phyloP scores from a whole-genome alignment of 306 rosid species.

The Rubus idaeus region DNA sequence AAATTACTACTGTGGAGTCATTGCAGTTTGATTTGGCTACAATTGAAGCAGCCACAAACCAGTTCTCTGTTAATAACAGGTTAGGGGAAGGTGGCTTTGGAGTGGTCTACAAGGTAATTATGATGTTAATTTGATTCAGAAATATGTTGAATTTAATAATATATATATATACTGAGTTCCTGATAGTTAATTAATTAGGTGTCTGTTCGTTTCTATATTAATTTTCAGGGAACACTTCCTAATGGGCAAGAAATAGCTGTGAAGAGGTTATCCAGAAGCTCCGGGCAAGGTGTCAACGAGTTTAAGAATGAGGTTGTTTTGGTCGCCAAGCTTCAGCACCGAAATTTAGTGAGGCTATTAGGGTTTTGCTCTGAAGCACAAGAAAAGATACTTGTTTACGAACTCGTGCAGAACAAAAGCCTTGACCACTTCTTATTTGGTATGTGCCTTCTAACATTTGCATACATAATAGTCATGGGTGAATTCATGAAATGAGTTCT shows the following conservation, averaged over 20 bases:
- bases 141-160: not conserved
- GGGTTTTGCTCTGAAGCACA: constrained; percentile 29
- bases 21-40: constrained; percentile 25
- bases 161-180: not conserved
- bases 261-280: constrained; percentile 20
- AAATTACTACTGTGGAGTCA: constrained; percentile 9
- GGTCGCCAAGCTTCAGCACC: constrained; percentile 30
- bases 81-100: constrained; percentile 37
- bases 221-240: constrained; percentile 29
- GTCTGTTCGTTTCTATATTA: not conserved
- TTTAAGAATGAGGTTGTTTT: constrained; percentile 31
- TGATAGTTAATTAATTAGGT: not conserved
- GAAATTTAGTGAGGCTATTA: constrained; percentile 25
- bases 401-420: constrained; percentile 34
- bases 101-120: constrained; percentile 25
- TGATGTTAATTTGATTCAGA: not conserved
- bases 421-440: constrained; percentile 35
- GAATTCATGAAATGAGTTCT: too few species aligned
- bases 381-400: constrained; percentile 31
- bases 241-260: constrained; percentile 30
- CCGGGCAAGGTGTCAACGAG: constrained; percentile 12
- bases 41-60: constrained; percentile 27
- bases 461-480: too few species aligned
- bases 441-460: constrained; percentile 10
- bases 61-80: constrained; percentile 23